These are phyloP conservation scores for Eudorina sp. DNA, from an alignment of 139 green algal species.

Conservation along the genomic window DNA sequence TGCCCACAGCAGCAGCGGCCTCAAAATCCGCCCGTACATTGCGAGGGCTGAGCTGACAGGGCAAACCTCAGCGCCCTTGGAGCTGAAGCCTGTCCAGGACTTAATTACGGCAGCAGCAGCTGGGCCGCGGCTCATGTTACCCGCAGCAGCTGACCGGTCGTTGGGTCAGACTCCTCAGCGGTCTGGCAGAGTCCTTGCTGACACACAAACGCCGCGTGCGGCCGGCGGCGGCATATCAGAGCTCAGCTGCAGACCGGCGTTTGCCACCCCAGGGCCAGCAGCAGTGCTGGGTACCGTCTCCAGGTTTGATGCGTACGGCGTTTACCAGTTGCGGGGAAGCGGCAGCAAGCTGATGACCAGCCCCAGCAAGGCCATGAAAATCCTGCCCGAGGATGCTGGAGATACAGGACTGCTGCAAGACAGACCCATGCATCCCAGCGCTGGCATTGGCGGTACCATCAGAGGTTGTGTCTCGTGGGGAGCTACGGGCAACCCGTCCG, in stretches of 20 bases:
- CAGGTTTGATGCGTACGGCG: not conserved
- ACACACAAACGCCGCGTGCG: no score
- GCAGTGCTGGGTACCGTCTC: not conserved
- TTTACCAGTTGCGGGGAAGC: not conserved
- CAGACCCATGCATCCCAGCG: no score
- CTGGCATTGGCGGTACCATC: no score
- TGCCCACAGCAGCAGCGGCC: not conserved
- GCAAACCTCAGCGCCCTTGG: not conserved
- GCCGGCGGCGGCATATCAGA: no score
- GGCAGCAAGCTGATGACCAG: conserved; percentile 46
- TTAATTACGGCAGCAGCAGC: not conserved
- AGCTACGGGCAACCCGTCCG: no score
- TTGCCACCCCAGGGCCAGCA: not conserved
- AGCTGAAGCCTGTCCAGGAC: conserved; percentile 11
- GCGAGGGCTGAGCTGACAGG: not conserved
- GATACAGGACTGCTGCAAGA: no score
- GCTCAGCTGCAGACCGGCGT: no score
- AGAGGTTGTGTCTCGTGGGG: no score
- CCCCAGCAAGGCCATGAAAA: conserved; percentile 42
- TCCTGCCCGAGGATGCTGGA: not conserved
- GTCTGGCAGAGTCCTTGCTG: no score
- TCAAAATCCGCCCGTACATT: conserved; percentile 1
- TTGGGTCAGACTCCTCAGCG: not conserved
- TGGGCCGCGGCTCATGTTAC: not conserved
- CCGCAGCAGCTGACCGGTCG: not conserved